Base-by-base conservation (phyloP, 2,329 filamentous ascomycete genomes). In the Chaetomium sp. region DNA sequence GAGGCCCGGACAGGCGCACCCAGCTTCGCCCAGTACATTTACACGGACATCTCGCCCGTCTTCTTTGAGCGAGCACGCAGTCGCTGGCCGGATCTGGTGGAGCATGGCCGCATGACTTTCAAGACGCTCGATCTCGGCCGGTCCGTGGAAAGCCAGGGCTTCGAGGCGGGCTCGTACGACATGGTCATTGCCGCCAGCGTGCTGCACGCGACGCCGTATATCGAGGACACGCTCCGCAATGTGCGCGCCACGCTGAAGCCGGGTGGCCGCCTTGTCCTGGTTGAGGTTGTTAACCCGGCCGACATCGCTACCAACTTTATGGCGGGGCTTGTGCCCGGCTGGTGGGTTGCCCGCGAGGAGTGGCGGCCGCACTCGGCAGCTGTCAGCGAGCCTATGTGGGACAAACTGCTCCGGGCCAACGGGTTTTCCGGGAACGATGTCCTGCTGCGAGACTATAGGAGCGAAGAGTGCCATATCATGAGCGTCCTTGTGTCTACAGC, bases 171-270 rank as follows among this genome's bases (percentile, higher is more conserved):
- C 6, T 37, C 46, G 5, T 72, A 67, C 53, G 71, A 74, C 53
- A 37, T 74, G 6, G 54, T 74, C 6, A 58, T 74, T 44, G 71
- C 70, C 0, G 65, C 66, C 7, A 65, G 70, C 34, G 71, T 72
- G 1, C 56, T 74, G n/a, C 68, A 72, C 48, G 68, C 68, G 1
- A 71, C 69, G 2, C 11, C 49, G 40, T 51, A 40, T 37, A 42
- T 71, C 11, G 52, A 64, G 45, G 5, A 61, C 27, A 64, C 66
- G 32, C n/a, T 69, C 62, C 32, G 47, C 9, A 66, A 71, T 49
- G 62, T 68, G 19, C 66, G 70, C 14, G 59, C 57, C 4, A 57
- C 73, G 6, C 58, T 72, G 2, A 67, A 66, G 12, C 68, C 73
- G 0, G 71, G 68, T 4, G 75, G 75, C 1, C 67, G 69, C 41